These are phyloP conservation scores for Austroboletus novae-zelandiae DNA, from an alignment of 1,284 basidiomycete species.

Conservation along the genomic window DNA sequence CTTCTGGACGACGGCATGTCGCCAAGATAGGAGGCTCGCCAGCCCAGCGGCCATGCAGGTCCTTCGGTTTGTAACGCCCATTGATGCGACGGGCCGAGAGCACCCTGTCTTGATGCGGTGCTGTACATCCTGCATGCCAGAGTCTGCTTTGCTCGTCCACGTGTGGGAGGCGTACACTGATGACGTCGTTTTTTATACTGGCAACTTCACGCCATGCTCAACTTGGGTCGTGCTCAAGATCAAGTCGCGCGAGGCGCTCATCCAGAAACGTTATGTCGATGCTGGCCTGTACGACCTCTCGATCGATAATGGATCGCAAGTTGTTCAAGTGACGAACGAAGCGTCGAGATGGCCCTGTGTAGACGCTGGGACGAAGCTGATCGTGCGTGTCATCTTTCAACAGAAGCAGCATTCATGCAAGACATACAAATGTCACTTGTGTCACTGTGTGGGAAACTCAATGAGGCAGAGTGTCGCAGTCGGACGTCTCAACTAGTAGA, in stretches of 20 bases:
- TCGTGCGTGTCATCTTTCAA: constrained; percentile 25
- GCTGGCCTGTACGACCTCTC: constrained; percentile 23
- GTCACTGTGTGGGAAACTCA: constrained; percentile 31
- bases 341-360: constrained; percentile 22
- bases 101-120: constrained; percentile 24
- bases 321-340: constrained; percentile 24
- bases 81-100: constrained; percentile 25
- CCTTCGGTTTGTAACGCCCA: constrained; percentile 22
- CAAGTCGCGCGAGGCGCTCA: constrained; percentile 21
- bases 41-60: constrained; percentile 25
- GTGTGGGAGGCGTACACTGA: neutral
- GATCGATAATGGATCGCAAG: constrained; percentile 20
- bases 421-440: constrained; percentile 21
- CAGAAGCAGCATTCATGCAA: constrained; percentile 23
- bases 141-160: neutral
- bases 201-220: constrained; percentile 23
- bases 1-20: constrained; percentile 48
- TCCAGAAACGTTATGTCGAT: constrained; percentile 26
- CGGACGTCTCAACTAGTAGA: constrained; percentile 35
- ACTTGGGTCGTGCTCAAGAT: constrained; percentile 13
- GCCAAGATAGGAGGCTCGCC: constrained; percentile 10
- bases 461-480: constrained; percentile 17
- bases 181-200: neutral
- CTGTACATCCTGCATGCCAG: constrained; percentile 26
- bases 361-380: constrained; percentile 25